A percentile compares a stretch with the other conserved stretches of the same genome.
phyloP scores from a whole-genome alignment of 1,284 basidiomycete genomes.

The Marasmius sp. region DNA sequence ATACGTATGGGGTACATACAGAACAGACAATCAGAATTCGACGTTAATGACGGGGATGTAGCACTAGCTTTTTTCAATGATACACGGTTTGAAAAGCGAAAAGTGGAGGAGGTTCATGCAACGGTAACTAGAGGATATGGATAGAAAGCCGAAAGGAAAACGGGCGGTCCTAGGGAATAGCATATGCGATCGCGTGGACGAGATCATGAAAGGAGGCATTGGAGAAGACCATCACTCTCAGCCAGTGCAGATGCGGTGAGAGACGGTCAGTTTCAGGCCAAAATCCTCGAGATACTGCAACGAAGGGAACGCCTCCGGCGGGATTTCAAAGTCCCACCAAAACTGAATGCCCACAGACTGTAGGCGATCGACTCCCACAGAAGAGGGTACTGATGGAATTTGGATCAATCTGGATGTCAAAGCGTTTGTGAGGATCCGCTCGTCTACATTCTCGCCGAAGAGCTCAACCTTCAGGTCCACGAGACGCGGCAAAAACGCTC shows the following conservation, averaged over 20 bases:
- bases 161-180: background rate
- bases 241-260: background rate
- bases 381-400: background rate
- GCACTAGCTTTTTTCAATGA: too few species aligned
- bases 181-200: background rate
- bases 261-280: background rate
- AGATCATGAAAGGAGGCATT: background rate
- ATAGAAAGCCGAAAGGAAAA: background rate
- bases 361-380: background rate
- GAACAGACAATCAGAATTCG: too few species aligned
- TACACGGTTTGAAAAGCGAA: too few species aligned
- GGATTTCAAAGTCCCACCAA: background rate
- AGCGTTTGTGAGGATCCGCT: background rate
- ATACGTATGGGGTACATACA: too few species aligned
- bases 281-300: background rate
- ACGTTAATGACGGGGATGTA: too few species aligned
- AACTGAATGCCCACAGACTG: background rate
- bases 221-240: background rate
- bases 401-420: background rate
- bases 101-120: background rate
- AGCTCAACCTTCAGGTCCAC: background rate
- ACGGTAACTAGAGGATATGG: background rate
- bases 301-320: background rate
- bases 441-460: background rate
- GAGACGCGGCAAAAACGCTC: background rate